Evolutionary conservation across 164 flowering plant genomes (phyloP).

Genomic region (Nelumbo lutea): DNA sequence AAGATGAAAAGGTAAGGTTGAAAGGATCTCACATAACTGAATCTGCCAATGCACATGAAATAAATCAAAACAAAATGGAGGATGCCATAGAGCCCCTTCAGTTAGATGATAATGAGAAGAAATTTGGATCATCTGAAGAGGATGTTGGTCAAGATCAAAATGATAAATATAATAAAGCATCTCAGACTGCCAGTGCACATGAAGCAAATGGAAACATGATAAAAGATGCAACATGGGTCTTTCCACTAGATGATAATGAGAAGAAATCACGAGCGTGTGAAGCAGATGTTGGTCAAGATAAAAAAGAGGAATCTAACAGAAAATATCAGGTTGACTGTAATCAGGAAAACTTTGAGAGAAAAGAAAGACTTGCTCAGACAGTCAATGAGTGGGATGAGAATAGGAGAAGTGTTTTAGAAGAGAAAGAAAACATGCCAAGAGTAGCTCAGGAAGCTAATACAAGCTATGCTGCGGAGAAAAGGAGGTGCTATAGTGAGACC

Average conservation of each 20-base stretch:
- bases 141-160: conserved; percentile 7
- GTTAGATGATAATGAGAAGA: conserved; percentile 14
- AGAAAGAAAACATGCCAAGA: conserved; percentile 19
- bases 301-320: conserved; percentile 11
- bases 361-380: not conserved
- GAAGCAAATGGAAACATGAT: conserved; percentile 4
- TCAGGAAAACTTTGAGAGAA: conserved; percentile 15
- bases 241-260: conserved; percentile 14
- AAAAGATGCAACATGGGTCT: conserved; percentile 7
- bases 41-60: conserved; percentile 12
- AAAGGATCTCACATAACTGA: not conserved
- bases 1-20: conserved; percentile 2
- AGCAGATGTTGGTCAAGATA: conserved; percentile 4
- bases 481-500: conserved; percentile 16
- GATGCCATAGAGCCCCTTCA: conserved; percentile 10
- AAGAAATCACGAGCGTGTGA: conserved; percentile 19
- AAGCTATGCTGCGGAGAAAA: conserved; percentile 24
- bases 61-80: conserved; percentile 3
- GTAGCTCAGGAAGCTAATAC: conserved; percentile 16
- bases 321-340: conserved; percentile 7
- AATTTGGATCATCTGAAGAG: conserved; percentile 17
- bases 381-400: conserved; percentile 2
- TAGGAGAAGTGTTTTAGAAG: conserved; percentile 26
- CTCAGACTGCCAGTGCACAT: conserved; percentile 12
- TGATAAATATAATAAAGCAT: conserved; percentile 11